Evolutionary conservation across 2,329 filamentous ascomycete genomes (phyloP).

Genomic region (Hymenoscyphus linearis): DNA sequence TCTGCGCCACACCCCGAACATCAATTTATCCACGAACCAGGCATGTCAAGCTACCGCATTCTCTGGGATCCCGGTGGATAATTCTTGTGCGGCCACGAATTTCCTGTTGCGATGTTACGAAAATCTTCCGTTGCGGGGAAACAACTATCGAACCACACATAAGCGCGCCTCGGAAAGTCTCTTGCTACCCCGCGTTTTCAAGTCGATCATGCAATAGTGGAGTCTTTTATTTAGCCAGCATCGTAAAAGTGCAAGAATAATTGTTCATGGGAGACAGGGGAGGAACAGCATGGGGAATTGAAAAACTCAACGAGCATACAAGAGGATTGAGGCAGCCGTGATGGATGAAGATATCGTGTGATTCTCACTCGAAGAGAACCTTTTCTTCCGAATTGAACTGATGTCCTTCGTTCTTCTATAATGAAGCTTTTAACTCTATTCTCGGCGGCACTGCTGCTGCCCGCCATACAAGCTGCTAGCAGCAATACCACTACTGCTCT

Average conservation of each 20-base stretch:
- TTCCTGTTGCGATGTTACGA: not conserved
- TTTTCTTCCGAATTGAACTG: not conserved
- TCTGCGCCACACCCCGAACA: not conserved
- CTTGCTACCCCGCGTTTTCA: not conserved
- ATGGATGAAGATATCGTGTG: not conserved
- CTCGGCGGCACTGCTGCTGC: not conserved
- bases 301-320: not conserved
- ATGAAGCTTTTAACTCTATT: not conserved
- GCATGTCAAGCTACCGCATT: not conserved
- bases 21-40: not conserved
- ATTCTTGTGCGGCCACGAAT: not conserved
- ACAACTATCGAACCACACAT: not conserved
- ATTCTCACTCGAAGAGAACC: not conserved
- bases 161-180: not conserved
- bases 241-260: not conserved
- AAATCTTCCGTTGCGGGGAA: constrained; percentile 1
- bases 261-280: not conserved
- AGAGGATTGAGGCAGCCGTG: not conserved
- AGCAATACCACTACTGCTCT: constrained; percentile 32
- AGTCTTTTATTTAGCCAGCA: not conserved
- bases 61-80: not conserved
- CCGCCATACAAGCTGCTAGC: not conserved
- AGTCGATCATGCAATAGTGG: not conserved
- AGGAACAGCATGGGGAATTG: not conserved
- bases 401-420: not conserved